Conservation (phyloP, 2,329 filamentous ascomycete species). For the Chrysoporthe austroafricana region DNA sequence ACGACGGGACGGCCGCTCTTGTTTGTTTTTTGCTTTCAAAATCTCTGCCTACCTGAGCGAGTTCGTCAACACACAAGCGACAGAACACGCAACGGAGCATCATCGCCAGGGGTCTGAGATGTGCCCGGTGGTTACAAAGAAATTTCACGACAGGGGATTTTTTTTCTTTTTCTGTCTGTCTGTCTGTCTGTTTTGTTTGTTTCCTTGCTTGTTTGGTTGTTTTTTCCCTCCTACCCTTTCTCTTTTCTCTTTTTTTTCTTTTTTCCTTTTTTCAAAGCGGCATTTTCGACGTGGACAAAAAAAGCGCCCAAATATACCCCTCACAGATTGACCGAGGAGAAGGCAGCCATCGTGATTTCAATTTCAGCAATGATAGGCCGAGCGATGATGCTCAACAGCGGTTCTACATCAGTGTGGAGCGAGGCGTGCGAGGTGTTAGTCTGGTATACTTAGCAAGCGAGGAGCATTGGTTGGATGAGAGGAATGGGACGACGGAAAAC, state of each 20-base stretch:
- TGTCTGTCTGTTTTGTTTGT: no score
- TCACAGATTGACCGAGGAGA: slow-evolving; percentile 16
- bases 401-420: slow-evolving; percentile 8
- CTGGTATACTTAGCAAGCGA: slow-evolving; percentile 10
- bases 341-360: slow-evolving; percentile 8
- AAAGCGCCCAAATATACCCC: slow-evolving; percentile 8
- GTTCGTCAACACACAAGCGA: not conserved
- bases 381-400: not conserved
- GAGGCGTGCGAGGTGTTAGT: slow-evolving; percentile 11
- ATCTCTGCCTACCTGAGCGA: not conserved
- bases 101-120: not conserved
- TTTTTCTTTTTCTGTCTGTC: not conserved
- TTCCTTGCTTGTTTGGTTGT: no score
- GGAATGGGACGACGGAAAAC: not conserved
- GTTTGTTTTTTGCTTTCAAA: not conserved
- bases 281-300: not conserved
- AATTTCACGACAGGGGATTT: not conserved
- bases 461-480: slow-evolving; percentile 14
- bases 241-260: not conserved
- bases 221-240: not conserved
- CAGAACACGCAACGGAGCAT: not conserved
- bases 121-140: not conserved
- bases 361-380: not conserved
- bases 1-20: slow-evolving; percentile 13
- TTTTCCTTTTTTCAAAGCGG: not conserved